These are phyloP conservation scores for Xylariales sp. DNA, from an alignment of 2,329 filamentous ascomycete genomes.

Conservation along the genomic window DNA sequence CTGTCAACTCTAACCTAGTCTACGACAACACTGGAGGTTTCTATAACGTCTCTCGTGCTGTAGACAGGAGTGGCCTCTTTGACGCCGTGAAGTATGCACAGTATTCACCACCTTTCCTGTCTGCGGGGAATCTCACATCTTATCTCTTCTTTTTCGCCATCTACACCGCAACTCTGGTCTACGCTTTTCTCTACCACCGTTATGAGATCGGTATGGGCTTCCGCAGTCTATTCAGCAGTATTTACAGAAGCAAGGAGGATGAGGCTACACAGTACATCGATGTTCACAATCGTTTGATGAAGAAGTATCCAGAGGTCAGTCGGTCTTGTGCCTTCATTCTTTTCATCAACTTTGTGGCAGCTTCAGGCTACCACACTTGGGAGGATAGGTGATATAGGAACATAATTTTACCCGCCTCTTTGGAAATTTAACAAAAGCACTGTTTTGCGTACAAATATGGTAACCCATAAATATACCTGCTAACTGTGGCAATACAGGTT, in stretches of 20 bases:
- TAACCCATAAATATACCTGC: too few relatives aligned
- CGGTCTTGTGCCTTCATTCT: not conserved
- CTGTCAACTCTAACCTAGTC: conserved; percentile 46
- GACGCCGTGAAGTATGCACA: conserved; percentile 38
- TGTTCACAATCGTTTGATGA: conserved; percentile 44
- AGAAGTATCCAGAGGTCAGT: conserved; percentile 11
- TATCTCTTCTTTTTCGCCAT: conserved; percentile 54
- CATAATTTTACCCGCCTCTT: too few relatives aligned
- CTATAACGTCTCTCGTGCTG: conserved; percentile 37
- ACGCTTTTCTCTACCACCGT: conserved; percentile 47
- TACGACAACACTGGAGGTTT: conserved; percentile 43
- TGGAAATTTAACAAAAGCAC: too few relatives aligned
- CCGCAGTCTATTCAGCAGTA: conserved; percentile 39
- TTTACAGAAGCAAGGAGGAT: conserved; percentile 34
- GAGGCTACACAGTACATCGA: conserved; percentile 20
- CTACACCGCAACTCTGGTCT: conserved; percentile 47
- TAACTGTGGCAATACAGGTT: too few relatives aligned
- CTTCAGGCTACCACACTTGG: too few relatives aligned
- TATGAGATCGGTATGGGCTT: conserved; percentile 46
- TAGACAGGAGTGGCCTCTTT: conserved; percentile 34
- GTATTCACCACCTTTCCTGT: conserved; percentile 49
- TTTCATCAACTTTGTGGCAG: too few relatives aligned
- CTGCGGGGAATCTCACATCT: conserved; percentile 44
- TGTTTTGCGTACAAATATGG: too few relatives aligned
- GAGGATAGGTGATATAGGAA: too few relatives aligned